phyloP scores from a whole-genome alignment of 495 filamentous ascomycete species.

The Lasiosphaeria miniovina region DNA sequence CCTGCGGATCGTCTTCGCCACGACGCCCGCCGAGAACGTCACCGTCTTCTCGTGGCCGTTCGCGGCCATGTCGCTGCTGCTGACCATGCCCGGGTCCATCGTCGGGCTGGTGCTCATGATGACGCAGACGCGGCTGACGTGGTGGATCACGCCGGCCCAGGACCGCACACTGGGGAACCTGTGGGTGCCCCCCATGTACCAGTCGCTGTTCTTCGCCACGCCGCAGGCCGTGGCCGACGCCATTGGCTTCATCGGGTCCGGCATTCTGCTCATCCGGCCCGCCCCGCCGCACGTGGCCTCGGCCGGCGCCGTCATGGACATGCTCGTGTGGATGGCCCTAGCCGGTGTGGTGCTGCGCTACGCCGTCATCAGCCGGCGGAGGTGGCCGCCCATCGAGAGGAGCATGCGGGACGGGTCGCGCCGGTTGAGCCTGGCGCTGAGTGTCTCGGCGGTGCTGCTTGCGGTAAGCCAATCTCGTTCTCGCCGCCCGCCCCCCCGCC shows the following conservation, averaged over 20 bases:
- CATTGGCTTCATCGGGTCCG: slow-evolving; percentile 3
- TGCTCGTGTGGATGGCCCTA: slow-evolving; percentile 7
- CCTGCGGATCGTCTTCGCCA: not conserved
- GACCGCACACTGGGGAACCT: not conserved
- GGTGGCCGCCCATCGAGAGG: slow-evolving; percentile 1
- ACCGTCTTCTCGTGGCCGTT: not conserved
- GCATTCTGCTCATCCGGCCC: not conserved
- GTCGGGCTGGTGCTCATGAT: slow-evolving; percentile 10
- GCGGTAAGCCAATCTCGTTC: slow-evolving; percentile 3
- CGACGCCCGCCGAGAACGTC: not conserved
- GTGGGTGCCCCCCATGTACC: slow-evolving; percentile 10
- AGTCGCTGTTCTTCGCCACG: slow-evolving; percentile 4
- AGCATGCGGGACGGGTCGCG: not conserved
- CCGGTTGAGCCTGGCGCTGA: slow-evolving; percentile 9
- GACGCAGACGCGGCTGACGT: slow-evolving; percentile 16
- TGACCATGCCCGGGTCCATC: slow-evolving; percentile 2
- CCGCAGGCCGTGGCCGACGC: slow-evolving; percentile 10
- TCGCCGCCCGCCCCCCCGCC: not conserved
- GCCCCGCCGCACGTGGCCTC: not conserved
- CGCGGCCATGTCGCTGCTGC: slow-evolving; percentile 1
- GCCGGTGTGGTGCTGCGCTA: slow-evolving; percentile 6
- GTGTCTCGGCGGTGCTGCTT: slow-evolving; percentile 5
- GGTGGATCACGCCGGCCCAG: slow-evolving; percentile 11
- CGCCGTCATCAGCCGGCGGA: not conserved
- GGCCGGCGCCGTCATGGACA: slow-evolving; percentile 6